These are phyloP conservation scores for Macrocybe gigantea DNA, from an alignment of 768 basidiomycete species.

Conservation along the genomic window DNA sequence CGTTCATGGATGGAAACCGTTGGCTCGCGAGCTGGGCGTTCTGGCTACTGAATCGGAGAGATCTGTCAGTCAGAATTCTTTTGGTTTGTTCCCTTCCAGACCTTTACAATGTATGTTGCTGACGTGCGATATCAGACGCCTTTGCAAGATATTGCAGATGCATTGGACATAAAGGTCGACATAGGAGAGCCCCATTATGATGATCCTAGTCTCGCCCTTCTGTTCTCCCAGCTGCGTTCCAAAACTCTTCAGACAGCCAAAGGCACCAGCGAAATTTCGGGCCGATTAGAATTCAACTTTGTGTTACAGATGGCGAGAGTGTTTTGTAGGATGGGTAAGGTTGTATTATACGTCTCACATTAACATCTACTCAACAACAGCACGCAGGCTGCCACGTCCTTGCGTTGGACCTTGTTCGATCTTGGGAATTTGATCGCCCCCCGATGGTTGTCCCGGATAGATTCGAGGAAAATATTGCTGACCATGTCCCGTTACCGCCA, in stretches of 20 bases:
- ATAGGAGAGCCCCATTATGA: constrained; percentile 89
- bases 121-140: constrained; percentile 49
- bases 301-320: constrained; percentile 92
- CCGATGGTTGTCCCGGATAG: constrained; percentile 27
- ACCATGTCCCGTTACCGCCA: constrained; percentile 20
- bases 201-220: constrained; percentile 85
- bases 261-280: constrained; percentile 88
- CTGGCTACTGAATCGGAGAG: constrained; percentile 85
- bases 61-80: constrained; percentile 85
- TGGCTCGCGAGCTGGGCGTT: constrained; percentile 97
- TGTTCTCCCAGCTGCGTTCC: constrained; percentile 85
- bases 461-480: constrained; percentile 3
- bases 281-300: constrained; percentile 88
- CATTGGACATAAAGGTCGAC: constrained; percentile 44
- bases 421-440: constrained; percentile 89
- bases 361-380: constrained; percentile 1
- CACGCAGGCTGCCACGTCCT: constrained; percentile 81
- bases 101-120: background rate
- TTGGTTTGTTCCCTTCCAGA: constrained; percentile 49
- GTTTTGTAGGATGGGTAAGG: constrained; percentile 90
- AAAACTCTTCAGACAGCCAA: constrained; percentile 92
- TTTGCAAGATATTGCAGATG: constrained; percentile 62
- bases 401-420: constrained; percentile 83
- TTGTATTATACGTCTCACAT: background rate
- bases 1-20: constrained; percentile 83